Base-by-base conservation (phyloP, 1,284 basidiomycete genomes). In the Dichomitus squalens region DNA sequence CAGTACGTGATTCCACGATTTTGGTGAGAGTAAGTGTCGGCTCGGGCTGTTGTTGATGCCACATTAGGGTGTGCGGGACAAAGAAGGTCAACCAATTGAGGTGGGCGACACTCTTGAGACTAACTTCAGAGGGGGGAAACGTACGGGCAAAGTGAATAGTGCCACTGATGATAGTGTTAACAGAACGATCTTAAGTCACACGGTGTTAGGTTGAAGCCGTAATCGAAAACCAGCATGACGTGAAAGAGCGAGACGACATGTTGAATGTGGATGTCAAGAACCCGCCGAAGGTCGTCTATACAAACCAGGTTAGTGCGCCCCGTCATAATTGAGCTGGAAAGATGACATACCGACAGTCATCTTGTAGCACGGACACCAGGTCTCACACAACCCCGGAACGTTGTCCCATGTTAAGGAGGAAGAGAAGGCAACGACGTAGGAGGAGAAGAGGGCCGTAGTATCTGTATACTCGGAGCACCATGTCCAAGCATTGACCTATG, bases 231-330 rank as follows among this genome's bases (percentile, higher is more conserved):
- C 43, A 63, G 39, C 46, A 60, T 25, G 66, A 66, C 27, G 14
- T 60, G 18, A 21, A 62, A 25, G 40, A 64, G 5, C 53, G 50
- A 18, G 56, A 53, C n/a, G 57, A 59, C 5, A 60, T 66, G 41
- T 52, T 64, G 16, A 34, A 34, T n/a, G 51, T 66, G 7, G 51
- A 50, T 9, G 57, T 70, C 20, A 65, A 60, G 57, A 63, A 68
- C 31, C 66, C 67, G 7, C 68, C 66, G 12, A 72, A 69, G 55
- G 64, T 68, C 9, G 43, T 62, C 9, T 62, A 53, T 54, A 53
- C 43, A 6, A 58, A 64, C 49, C 65, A 60, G 52, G 61, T 61
- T 36, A 52, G 57, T 49, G 12, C 14, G 41, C 9, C 3, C 7
- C 23, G 16, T 21, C 3, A 8, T 25, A 23, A 1, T 27, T 25